Conservation (phyloP, 257 asterid genomes). For the Solanum ossicruentum region DNA sequence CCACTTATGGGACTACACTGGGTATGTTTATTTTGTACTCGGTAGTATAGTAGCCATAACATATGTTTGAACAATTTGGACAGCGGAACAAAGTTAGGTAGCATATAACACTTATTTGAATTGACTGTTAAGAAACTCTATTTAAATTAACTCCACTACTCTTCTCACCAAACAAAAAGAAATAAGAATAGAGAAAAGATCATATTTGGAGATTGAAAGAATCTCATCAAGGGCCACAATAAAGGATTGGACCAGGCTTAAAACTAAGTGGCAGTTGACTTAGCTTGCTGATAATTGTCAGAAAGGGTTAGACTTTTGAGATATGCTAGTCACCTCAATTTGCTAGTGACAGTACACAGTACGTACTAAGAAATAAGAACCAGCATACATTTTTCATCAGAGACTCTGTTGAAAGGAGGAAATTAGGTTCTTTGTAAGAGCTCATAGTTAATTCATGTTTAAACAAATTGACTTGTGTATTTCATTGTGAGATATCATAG, state of each 20-base stretch:
- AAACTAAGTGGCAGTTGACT: background rate
- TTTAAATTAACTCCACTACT: background rate
- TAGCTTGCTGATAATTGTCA: background rate
- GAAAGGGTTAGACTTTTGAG: background rate
- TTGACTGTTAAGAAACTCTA: background rate
- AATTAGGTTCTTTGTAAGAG: background rate
- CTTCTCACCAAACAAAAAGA: background rate
- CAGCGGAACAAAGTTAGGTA: background rate
- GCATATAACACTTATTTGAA: background rate
- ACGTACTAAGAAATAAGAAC: background rate
- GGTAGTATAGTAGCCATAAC: background rate
- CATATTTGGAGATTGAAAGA: background rate
- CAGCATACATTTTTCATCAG: background rate
- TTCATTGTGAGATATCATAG: background rate
- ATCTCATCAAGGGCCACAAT: background rate
- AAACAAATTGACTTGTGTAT: background rate
- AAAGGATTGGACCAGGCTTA: background rate
- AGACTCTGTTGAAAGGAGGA: background rate
- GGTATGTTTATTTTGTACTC: background rate
- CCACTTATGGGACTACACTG: background rate
- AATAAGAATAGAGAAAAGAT: background rate
- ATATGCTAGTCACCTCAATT: background rate
- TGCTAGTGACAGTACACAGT: background rate
- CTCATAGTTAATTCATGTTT: background rate
- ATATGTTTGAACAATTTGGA: background rate